Evolutionary conservation across 1,284 basidiomycete genomes (phyloP), one percentile per base, ranked within the genome.

Genomic region (Apiotrichum sp.): DNA sequence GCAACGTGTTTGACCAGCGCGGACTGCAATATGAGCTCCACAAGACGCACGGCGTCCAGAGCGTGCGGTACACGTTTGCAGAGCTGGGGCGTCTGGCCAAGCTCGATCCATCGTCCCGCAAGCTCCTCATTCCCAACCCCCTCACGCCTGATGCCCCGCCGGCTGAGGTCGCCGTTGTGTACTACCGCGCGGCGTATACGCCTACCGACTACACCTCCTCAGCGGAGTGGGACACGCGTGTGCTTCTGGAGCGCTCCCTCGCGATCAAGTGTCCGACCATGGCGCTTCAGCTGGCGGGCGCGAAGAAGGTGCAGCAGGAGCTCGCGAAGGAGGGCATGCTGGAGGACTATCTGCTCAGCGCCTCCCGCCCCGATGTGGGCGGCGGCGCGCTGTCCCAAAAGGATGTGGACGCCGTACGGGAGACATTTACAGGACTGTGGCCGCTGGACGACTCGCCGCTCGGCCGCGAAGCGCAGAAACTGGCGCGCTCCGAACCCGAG

Each of bases 1-100:
- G 93, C n/a, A 98, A 98, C 71, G 83, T 95, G 0, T 98, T 98
- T 70, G 95, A 98, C 70, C 96, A 98, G 73, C 82, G 87, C 4
- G 85, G 83, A 76, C 75, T 98, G 13, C 91, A 98, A 74, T 95
- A 91, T 63, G 85, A 89, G 61, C 79, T 90, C 0, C 42, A 38
- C n/a, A 35, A 2, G 52, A 92, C 88, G 59, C 81, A 92, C 70
- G 80, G 79, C 9, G 87, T 93, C 62, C 83, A 80, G 34, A 80
- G 86, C 33, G 74, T 90, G 53, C 85, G 89, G 29, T 84, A 85
- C 64, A 90, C 89, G 0, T 83, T 95, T 55, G 78, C 83, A 16
- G 80, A 91, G 56, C 81, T 95, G 22, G 77, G 76, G 0, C 56
- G 68, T 3, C 78, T 79, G 11, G 83, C 84, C 6, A 74, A 77